These are phyloP conservation scores for Eucommia ulmoides DNA, from an alignment of 257 asterid species.

Conservation along the genomic window DNA sequence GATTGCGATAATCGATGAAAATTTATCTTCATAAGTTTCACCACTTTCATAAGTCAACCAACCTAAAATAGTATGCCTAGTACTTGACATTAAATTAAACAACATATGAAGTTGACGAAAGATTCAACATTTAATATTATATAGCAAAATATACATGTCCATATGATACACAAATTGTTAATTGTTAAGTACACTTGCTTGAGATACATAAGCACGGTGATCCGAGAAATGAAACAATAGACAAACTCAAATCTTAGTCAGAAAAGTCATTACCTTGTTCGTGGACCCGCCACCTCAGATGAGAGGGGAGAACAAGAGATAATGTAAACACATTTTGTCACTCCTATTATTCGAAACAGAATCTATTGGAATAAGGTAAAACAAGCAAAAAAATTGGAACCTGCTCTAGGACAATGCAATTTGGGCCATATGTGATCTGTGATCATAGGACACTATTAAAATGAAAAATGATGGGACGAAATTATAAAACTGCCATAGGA, in stretches of 20 bases:
- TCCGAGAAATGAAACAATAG: no score
- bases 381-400: constrained; percentile 17
- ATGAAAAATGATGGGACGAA: no score
- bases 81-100: no score
- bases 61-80: no score
- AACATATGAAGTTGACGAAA: no score
- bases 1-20: not conserved
- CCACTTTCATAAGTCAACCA: not conserved
- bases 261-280: constrained; percentile 73
- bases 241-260: constrained; percentile 37
- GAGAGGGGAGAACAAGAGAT: constrained; percentile 10
- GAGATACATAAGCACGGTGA: constrained; percentile 5
- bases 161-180: no score
- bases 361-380: not conserved
- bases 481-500: no score
- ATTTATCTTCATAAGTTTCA: not conserved
- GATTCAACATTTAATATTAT: no score
- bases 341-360: not conserved
- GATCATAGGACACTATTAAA: no score
- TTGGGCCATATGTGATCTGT: no score
- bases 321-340: constrained; percentile 1
- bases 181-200: constrained; percentile 3
- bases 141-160: no score
- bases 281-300: constrained; percentile 45
- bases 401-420: no score